phyloP scores from a whole-genome alignment of 495 filamentous ascomycete species.

The Wilcoxina mikolae region DNA sequence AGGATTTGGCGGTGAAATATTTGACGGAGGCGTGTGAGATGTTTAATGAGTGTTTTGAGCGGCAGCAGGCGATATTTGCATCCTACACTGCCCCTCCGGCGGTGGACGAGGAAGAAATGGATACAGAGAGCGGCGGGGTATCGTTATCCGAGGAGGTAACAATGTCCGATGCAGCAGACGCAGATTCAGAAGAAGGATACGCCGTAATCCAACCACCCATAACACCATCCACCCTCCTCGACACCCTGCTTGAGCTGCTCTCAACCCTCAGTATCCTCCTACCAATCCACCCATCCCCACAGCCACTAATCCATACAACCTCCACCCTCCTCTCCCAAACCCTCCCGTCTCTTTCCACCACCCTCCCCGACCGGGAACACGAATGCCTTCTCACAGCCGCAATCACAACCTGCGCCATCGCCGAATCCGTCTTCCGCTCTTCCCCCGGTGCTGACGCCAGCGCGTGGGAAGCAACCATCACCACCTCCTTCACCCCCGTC shows the following conservation, averaged over 20 bases:
- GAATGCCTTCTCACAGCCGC: constrained; percentile 40
- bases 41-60: constrained; percentile 14
- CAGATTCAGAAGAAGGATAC: not conserved
- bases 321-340: not conserved
- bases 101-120: not conserved
- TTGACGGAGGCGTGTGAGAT: constrained; percentile 15
- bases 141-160: not conserved
- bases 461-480: constrained; percentile 39
- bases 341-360: not conserved
- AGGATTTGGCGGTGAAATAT: constrained; percentile 8
- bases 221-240: not conserved
- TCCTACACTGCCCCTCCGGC: not conserved
- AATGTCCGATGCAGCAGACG: not conserved
- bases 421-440: constrained; percentile 42
- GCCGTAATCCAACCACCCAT: not conserved
- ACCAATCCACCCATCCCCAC: not conserved
- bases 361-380: constrained; percentile 9
- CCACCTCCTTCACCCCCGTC: constrained; percentile 34
- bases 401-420: constrained; percentile 39
- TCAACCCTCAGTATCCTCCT: not conserved
- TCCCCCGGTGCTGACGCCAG: constrained; percentile 33
- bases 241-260: constrained; percentile 3
- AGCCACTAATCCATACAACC: not conserved
- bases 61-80: constrained; percentile 4
- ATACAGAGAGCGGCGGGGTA: not conserved